Percentiles rank a stretch among this genome's conserved stretches.
phyloP scores from a whole-genome alignment of 441 rosid species.

The Monsonia emarginata region DNA sequence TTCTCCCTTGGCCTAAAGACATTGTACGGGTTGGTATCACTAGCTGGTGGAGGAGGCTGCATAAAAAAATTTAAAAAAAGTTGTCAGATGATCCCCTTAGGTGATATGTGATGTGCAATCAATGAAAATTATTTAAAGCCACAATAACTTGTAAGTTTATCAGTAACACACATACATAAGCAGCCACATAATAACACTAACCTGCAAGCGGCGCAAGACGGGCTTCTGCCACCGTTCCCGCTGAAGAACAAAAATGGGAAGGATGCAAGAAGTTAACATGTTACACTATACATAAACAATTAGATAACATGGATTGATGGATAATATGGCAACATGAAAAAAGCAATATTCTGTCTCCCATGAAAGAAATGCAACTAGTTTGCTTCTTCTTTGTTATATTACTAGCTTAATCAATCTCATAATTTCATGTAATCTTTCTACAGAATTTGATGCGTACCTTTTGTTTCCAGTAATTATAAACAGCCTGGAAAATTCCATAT shows the following conservation, averaged over 20 bases:
- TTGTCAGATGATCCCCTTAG: not conserved
- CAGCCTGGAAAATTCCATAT: slow-evolving; percentile 56
- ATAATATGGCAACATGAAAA: not conserved
- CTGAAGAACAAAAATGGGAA: too few relatives aligned
- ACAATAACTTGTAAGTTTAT: not conserved
- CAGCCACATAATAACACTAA: slow-evolving; percentile 21
- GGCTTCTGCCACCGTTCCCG: slow-evolving; percentile 97
- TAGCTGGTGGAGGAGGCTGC: slow-evolving; percentile 95
- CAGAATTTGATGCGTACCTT: slow-evolving; percentile 43
- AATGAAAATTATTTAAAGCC: not conserved
- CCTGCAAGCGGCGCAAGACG: slow-evolving; percentile 86
- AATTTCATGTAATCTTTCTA: not conserved
- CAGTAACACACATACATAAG: slow-evolving; percentile 13
- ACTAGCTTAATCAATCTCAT: not conserved
- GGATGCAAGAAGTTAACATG: not conserved
- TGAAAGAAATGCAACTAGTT: too few relatives aligned
- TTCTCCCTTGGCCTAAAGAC: slow-evolving; percentile 93
- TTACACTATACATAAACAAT: too few relatives aligned
- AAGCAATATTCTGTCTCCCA: too few relatives aligned
- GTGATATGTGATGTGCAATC: not conserved
- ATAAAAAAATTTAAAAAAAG: slow-evolving; percentile 11
- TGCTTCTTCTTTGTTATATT: too few relatives aligned
- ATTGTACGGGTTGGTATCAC: slow-evolving; percentile 90
- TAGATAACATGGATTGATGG: too few relatives aligned
- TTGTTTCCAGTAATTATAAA: slow-evolving; percentile 78